Evolutionary conservation across 495 filamentous ascomycete species (phyloP).

Genomic region (Lasiosphaeris hirsuta): DNA sequence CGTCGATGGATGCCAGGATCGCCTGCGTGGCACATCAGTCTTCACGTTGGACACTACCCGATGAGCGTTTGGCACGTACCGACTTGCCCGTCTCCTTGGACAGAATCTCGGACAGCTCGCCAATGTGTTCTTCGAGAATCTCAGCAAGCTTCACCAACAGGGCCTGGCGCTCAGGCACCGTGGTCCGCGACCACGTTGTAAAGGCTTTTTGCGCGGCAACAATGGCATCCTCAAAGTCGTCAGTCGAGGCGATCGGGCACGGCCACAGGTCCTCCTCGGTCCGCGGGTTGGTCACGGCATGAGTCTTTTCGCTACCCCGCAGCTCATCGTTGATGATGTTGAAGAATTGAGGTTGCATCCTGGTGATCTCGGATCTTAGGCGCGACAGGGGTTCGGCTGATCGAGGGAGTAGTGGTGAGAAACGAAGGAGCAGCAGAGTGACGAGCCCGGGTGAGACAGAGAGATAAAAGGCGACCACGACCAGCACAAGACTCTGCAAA

Average conservation of each 20-base stretch:
- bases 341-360: conserved; percentile 38
- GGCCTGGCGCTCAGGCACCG: conserved; percentile 48
- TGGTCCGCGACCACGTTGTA: conserved; percentile 39
- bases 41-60: not conserved
- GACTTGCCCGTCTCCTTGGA: conserved; percentile 45
- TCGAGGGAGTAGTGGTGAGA: too few relatives aligned
- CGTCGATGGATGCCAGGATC: conserved; percentile 27
- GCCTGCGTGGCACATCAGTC: conserved; percentile 6
- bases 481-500: not conserved
- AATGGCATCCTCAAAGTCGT: conserved; percentile 53
- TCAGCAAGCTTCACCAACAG: conserved; percentile 51
- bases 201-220: conserved; percentile 44
- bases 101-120: conserved; percentile 37
- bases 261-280: conserved; percentile 47
- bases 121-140: conserved; percentile 30
- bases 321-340: conserved; percentile 47
- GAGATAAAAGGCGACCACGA: not conserved
- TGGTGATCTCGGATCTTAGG: not conserved
- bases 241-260: conserved; percentile 38
- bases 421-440: not conserved
- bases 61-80: not conserved
- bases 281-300: conserved; percentile 43
- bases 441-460: not conserved
- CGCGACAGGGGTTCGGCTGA: too few relatives aligned
- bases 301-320: conserved; percentile 31